These are phyloP conservation scores for Leishmania lainsoni DNA, from an alignment of 208 protist genomes.

Conservation along the genomic window DNA sequence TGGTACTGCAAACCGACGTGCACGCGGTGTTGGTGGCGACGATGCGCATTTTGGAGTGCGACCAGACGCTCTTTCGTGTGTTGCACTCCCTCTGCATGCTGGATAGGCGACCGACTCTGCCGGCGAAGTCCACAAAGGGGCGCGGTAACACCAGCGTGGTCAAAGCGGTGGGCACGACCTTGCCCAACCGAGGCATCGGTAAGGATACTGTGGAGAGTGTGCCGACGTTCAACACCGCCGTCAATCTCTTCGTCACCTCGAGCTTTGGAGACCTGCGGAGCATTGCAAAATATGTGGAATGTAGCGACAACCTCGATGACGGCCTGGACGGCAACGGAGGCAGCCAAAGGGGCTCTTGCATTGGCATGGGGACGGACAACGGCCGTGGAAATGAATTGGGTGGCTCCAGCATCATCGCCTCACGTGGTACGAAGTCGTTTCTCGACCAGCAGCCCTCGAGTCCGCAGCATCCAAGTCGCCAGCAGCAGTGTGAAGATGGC, in stretches of 20 bases:
- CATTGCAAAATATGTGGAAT: constrained; percentile 16
- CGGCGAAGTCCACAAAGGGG: not conserved
- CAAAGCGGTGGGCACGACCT: constrained; percentile 11
- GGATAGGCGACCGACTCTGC: constrained; percentile 5
- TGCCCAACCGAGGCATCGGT: constrained; percentile 5
- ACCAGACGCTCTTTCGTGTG: constrained; percentile 32
- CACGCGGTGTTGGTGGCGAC: constrained; percentile 25
- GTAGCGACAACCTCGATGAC: not conserved
- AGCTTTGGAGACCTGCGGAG: constrained; percentile 32
- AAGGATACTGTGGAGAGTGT: not conserved
- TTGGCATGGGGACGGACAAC: not conserved
- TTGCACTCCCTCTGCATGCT: constrained; percentile 34
- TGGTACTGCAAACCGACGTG: constrained; percentile 34
- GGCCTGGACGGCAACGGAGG: constrained; percentile 4
- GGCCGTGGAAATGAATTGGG: constrained; percentile 12
- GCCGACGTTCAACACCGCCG: constrained; percentile 23
- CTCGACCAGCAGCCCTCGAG: not conserved
- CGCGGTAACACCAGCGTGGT: not conserved
- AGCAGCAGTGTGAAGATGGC: not conserved
- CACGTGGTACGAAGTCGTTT: not conserved
- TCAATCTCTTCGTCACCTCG: constrained; percentile 29
- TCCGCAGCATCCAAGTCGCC: not conserved
- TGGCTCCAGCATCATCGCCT: not conserved
- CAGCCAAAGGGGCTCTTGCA: constrained; percentile 13
- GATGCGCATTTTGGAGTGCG: constrained; percentile 30